Conservation (phyloP, 225 moss, liverwort and hornwort genomes). For the Marchantia polymorpha region DNA sequence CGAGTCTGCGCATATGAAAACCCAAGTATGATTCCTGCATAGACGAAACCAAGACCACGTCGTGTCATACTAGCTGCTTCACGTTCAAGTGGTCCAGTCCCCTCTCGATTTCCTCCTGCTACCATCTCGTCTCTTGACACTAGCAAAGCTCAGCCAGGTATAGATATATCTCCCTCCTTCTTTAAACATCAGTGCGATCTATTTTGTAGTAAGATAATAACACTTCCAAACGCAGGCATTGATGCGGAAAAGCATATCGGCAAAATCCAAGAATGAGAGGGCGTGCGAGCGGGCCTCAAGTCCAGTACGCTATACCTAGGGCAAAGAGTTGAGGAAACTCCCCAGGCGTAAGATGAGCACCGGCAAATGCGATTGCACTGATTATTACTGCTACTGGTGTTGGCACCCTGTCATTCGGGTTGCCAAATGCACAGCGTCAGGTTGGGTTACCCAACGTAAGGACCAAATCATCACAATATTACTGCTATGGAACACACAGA, state of each 20-base stretch:
- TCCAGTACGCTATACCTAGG: conserved; percentile 49
- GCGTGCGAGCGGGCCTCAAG: neutral
- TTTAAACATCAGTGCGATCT: neutral
- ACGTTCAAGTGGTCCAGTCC: neutral
- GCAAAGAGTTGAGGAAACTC: conserved; percentile 93
- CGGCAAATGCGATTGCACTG: conserved; percentile 81
- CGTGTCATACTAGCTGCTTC: neutral
- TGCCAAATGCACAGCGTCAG: neutral
- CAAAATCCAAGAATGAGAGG: neutral
- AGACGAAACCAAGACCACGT: neutral
- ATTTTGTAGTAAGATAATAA: neutral
- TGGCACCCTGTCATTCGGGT: conserved; percentile 58
- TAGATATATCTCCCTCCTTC: neutral
- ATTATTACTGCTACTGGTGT: conserved; percentile 80
- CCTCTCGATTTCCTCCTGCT: neutral
- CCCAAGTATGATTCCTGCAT: conserved; percentile 79
- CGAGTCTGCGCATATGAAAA: conserved; percentile 93
- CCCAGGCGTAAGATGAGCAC: conserved; percentile 84
- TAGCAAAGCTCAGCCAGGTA: neutral
- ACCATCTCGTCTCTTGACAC: neutral
- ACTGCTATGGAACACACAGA: too few relatives aligned
- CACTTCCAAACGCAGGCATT: neutral
- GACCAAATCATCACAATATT: neutral
- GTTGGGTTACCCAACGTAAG: neutral
- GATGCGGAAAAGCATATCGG: neutral